Conservation (phyloP, 2,329 filamentous ascomycete genomes). For the Chalara sp. region DNA sequence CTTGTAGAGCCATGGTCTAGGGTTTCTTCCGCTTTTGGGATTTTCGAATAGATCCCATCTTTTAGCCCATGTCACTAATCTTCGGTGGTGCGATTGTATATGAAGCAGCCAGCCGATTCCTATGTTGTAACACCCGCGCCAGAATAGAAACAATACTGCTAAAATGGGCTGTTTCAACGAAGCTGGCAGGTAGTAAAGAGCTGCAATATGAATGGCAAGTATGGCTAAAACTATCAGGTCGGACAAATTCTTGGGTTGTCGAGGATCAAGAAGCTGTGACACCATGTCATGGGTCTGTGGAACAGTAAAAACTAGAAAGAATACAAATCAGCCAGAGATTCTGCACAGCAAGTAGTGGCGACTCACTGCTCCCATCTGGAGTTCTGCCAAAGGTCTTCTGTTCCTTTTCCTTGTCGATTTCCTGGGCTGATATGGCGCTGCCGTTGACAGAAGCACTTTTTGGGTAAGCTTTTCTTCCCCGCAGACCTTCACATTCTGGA, state of each 20-base stretch:
- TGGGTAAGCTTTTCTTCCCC: too few species aligned
- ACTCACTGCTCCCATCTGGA: slow-evolving; percentile 80
- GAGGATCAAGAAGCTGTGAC: slow-evolving; percentile 88
- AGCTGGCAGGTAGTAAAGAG: slow-evolving; percentile 66
- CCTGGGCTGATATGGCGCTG: neutral
- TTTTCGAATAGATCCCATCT: slow-evolving; percentile 82
- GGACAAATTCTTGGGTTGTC: slow-evolving; percentile 90
- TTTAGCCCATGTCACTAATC: slow-evolving; percentile 80
- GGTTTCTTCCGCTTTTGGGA: slow-evolving; percentile 73
- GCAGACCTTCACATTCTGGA: too few species aligned
- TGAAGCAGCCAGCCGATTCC: slow-evolving; percentile 88
- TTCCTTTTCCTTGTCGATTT: slow-evolving; percentile 35
- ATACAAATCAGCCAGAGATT: neutral
- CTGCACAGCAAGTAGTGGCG: neutral
- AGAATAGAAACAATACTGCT: slow-evolving; percentile 80
- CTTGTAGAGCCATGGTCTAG: slow-evolving; percentile 73
- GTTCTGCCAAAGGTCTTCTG: slow-evolving; percentile 88
- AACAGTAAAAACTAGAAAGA: slow-evolving; percentile 75
- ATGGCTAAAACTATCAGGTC: slow-evolving; percentile 76
- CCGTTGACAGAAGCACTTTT: too few species aligned
- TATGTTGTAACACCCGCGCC: slow-evolving; percentile 86
- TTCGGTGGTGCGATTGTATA: slow-evolving; percentile 82
- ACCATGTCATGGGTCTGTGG: slow-evolving; percentile 99
- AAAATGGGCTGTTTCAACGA: slow-evolving; percentile 69
- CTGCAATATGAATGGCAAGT: slow-evolving; percentile 65